Percentiles rank a stretch among this genome's conserved stretches.
phyloP scores from a whole-genome alignment of 2,329 filamentous ascomycete species.

The Colletotrichum neosansevieriae region DNA sequence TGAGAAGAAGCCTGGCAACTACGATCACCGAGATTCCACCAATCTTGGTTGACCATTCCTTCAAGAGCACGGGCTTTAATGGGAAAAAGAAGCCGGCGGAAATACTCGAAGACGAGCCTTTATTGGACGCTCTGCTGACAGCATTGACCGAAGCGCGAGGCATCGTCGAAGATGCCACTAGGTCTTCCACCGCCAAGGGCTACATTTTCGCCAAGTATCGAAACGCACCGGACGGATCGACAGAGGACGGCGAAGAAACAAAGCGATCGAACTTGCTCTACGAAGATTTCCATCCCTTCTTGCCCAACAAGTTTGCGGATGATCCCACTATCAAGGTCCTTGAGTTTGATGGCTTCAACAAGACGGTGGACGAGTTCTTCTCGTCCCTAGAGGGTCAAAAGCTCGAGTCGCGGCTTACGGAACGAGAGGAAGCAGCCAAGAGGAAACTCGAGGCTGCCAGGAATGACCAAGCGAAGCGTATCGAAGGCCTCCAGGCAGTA shows the following conservation, averaged over 20 bases:
- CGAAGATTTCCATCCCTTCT: constrained; percentile 95
- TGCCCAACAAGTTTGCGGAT: constrained; percentile 81
- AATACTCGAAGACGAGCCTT: constrained; percentile 73
- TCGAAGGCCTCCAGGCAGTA: constrained; percentile 84
- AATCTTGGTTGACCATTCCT: constrained; percentile 86
- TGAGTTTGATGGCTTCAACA: constrained; percentile 87
- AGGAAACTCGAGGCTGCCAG: constrained; percentile 87
- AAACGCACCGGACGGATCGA: constrained; percentile 39
- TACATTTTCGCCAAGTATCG: constrained; percentile 87
- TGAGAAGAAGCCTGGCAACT: constrained; percentile 84
- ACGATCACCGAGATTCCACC: constrained; percentile 92
- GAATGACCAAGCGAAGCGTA: constrained; percentile 84
- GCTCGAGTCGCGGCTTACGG: constrained; percentile 83
- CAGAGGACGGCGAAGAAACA: constrained; percentile 50
- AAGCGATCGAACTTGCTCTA: constrained; percentile 74
- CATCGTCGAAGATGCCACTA: constrained; percentile 77
- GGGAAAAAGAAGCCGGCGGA: constrained; percentile 74
- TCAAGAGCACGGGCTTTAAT: constrained; percentile 79
- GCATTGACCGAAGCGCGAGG: constrained; percentile 78
- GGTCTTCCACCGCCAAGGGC: constrained; percentile 75
- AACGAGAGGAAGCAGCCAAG: constrained; percentile 84
- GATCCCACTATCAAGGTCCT: constrained; percentile 76
- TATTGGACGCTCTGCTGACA: constrained; percentile 75
- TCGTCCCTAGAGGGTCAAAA: constrained; percentile 96
- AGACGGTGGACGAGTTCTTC: constrained; percentile 95